Base-by-base conservation (phyloP, 2,329 filamentous ascomycete genomes). In the Fusarium stilboides region DNA sequence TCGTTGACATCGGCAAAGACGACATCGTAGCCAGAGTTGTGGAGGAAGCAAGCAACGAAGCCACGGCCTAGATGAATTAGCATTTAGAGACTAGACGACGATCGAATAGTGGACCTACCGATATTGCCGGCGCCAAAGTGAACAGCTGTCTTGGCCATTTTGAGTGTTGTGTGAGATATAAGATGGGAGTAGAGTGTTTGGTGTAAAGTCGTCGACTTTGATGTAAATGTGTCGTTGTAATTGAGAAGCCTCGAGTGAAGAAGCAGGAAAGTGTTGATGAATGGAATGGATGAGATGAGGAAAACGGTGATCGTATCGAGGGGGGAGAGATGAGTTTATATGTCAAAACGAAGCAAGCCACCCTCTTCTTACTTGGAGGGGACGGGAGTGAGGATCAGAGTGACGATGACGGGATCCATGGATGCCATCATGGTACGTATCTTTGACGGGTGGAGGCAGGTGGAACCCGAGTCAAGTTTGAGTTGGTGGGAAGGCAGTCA, bases 1-100 rank as follows among this genome's bases (percentile, higher is more conserved):
- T 95, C 94, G 83, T 94, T 91, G 72, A 99, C 94, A 85, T 99
- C 96, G 74, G 97, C 91, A 77, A 99, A 98, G 84, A 98, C 87
- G 76, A 99, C 95, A 78, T 98, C 93, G 80, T 94, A 99, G 78
- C 93, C 94, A 14, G 94, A 96, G 81, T 97, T 92, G 86, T 97
- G 93, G 40, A 98, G 89, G 84, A 98, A 96, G 82, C 94, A 94
- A 76, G 92, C 93, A 57, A 96, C 93, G 74, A 96, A 96, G 80
- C 93, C 92, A 80, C 92, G 91, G 80, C 87, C 83, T 85, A 22
- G 8, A 4, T 10, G 14, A 28, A 42, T 72, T 58, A 71, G 64
- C 69, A 28, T 51, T 20, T 6, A 46, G 24, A 54, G 22, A 26
- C 19, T 33, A 31, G 8, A 49, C 13, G 24, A 33, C 28, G 10